Base-by-base conservation (phyloP, 164 flowering plant species). In the Tinospora cordifolia region DNA sequence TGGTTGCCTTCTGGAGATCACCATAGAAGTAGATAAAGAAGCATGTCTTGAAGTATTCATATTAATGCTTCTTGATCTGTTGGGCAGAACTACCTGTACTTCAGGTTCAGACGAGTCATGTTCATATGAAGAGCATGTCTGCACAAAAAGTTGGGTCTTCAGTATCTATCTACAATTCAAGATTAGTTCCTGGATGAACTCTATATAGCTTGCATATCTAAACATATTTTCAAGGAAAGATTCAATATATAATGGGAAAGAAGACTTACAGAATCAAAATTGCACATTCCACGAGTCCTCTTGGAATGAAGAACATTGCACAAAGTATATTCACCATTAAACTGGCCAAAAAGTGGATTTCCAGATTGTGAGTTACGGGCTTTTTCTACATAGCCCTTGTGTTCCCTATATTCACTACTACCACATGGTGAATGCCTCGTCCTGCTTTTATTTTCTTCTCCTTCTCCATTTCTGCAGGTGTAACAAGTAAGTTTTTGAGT, bases 381-480 rank as follows among this genome's bases (percentile, higher is more conserved):
- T 11, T 25, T 30, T 24, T 15, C 64, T 62, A 14, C 38, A 62
- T 62, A 22, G 64, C 30, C 30, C 15, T 22, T 62, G 24, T 30
- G 34, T 30, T 63, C 38, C 34, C 21, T 34, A 63, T n/a, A 63
- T 34, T 63, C 41, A 0, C 66, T 27, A 25, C 30, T 21, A 15
- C 38, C 66, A 17, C 22, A 40, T 30, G 14, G 64, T 62, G 64
- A 62, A 30, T 30, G 30, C 14, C 13, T 11, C 26, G 64, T 30
- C 15, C 15, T 34, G 36, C 3, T 34, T 5, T 0, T 17, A 11
- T 8, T 34, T 13, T 36, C 11, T 63, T 63, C 66, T 63, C 38
- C 66, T 34, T 39, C 41, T 30, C 41, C 40, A 34, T 39, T 63
- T 63, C 66, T 63, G 21, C 66, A 63, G 4, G 66, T 62, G 15